Percentiles rank a stretch among this genome's conserved stretches.
These are phyloP conservation scores for Triticum turgidum DNA, from an alignment of 176 grass and related monocot genomes.

Conservation along the genomic window DNA sequence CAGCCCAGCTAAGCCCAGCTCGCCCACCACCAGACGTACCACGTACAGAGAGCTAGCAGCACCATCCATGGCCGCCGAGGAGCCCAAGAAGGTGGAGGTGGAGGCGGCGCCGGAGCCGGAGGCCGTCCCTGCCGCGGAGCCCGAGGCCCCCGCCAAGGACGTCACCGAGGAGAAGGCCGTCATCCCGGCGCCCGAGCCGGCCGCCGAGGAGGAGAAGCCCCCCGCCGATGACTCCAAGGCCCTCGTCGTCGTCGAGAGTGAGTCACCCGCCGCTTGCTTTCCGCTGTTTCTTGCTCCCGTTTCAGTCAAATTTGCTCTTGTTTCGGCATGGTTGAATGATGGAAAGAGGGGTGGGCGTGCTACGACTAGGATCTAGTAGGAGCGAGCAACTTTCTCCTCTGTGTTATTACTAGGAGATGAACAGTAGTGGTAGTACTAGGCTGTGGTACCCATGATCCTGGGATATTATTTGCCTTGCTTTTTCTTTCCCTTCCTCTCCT, in stretches of 20 bases:
- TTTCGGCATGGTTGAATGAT: not conserved
- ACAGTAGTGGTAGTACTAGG: not conserved
- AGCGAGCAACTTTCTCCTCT: not conserved
- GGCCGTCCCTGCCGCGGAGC: not conserved
- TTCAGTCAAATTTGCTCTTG: not conserved
- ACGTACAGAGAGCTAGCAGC: not conserved
- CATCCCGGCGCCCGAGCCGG: conserved; percentile 39
- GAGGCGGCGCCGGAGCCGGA: conserved; percentile 54
- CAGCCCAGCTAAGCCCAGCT: not conserved
- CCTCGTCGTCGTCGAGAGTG: conserved; percentile 71
- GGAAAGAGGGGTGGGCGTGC: conserved; percentile 5
- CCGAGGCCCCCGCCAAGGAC: conserved; percentile 56
- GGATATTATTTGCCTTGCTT: not conserved
- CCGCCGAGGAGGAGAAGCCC: conserved; percentile 47
- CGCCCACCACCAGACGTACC: not conserved
- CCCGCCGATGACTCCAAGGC: conserved; percentile 69
- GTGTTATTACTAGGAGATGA: too few species aligned
- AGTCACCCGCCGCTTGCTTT: conserved; percentile 8
- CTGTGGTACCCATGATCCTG: not conserved
- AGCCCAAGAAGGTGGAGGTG: conserved; percentile 82
- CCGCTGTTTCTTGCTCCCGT: not conserved
- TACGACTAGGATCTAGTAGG: conserved; percentile 11
- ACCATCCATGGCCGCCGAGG: conserved; percentile 59
- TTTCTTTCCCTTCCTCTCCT: not conserved
- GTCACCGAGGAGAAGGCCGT: conserved; percentile 92